phyloP scores from a whole-genome alignment of 768 basidiomycete genomes.

The Trichaptum fuscoviolaceum region DNA sequence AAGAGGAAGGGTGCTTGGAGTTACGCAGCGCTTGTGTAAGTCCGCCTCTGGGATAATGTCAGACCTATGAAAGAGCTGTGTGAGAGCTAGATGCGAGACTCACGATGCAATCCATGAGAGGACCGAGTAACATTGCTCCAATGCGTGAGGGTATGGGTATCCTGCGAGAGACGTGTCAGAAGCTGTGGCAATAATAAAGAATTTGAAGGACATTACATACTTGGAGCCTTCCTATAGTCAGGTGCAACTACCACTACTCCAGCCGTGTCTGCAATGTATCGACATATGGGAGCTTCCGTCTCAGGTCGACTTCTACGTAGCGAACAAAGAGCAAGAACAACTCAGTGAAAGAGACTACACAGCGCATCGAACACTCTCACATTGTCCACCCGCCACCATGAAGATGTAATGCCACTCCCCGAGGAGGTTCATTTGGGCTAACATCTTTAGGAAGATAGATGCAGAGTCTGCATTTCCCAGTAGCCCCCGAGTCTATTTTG shows the following conservation, averaged over 20 bases:
- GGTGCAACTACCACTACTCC: constrained; percentile 13
- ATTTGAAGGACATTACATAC: constrained; percentile 2
- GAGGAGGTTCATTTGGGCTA: neutral
- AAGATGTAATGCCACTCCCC: constrained; percentile 11
- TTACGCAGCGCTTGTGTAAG: constrained; percentile 5
- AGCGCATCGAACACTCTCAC: constrained; percentile 11
- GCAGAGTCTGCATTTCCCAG: constrained; percentile 11
- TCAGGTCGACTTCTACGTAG: constrained; percentile 13
- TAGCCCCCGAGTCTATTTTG: constrained; percentile 8
- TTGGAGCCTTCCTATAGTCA: constrained; percentile 15
- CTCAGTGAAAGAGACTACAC: neutral
- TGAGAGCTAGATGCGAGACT: neutral
- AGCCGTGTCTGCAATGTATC: constrained; percentile 11
- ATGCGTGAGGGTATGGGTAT: constrained; percentile 14
- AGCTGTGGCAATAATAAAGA: neutral
- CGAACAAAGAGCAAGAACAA: neutral
- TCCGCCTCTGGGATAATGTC: constrained; percentile 10
- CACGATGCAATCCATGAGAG: constrained; percentile 13
- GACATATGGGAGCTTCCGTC: constrained; percentile 12
- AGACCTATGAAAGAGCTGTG: neutral
- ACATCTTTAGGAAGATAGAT: constrained; percentile 8
- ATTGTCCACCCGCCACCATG: constrained; percentile 17
- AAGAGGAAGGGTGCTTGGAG: neutral
- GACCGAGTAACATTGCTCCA: constrained; percentile 10
- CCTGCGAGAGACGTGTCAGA: neutral